phyloP scores from a whole-genome alignment of 371 early-diverging fungal species.

The Mortierella sp. region DNA sequence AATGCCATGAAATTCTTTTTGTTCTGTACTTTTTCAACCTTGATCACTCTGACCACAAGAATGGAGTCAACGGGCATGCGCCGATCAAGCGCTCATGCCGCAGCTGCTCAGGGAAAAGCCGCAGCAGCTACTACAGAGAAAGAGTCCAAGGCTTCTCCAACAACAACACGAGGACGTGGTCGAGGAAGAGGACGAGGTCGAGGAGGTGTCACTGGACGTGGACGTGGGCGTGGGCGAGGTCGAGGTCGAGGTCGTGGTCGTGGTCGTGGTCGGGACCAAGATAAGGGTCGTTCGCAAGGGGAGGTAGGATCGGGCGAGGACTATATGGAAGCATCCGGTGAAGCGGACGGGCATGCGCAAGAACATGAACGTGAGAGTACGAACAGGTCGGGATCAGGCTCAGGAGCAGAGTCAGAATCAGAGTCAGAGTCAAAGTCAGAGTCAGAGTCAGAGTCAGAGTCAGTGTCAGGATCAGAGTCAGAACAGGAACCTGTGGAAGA shows the following conservation, averaged over 20 bases:
- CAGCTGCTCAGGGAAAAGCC: neutral
- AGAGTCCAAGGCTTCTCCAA: neutral
- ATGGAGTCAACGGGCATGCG: constrained; percentile 36
- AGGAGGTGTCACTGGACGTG: neutral
- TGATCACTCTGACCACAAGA: neutral
- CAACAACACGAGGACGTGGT: neutral
- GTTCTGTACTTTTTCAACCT: too few species aligned
- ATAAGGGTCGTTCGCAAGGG: neutral
- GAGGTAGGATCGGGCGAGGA: neutral
- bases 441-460: too few species aligned
- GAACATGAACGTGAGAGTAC: too few species aligned
- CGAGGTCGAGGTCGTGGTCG: constrained; percentile 18
- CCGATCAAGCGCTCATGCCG: constrained; percentile 6
- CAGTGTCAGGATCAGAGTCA: too few species aligned
- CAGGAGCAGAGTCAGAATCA: neutral
- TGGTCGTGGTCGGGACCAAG: constrained; percentile 12
- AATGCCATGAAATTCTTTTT: too few species aligned
- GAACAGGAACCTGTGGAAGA: too few species aligned
- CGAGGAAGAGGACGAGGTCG: constrained; percentile 9
- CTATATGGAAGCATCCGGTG: too few species aligned
- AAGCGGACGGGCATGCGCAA: too few species aligned
- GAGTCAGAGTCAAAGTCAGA: too few species aligned
- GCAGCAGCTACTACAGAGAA: constrained; percentile 2
- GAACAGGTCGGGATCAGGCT: too few species aligned
- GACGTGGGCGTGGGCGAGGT: neutral